phyloP scores from a whole-genome alignment of 805 yeast genomes.

The Cyberlindnera petersonii region DNA sequence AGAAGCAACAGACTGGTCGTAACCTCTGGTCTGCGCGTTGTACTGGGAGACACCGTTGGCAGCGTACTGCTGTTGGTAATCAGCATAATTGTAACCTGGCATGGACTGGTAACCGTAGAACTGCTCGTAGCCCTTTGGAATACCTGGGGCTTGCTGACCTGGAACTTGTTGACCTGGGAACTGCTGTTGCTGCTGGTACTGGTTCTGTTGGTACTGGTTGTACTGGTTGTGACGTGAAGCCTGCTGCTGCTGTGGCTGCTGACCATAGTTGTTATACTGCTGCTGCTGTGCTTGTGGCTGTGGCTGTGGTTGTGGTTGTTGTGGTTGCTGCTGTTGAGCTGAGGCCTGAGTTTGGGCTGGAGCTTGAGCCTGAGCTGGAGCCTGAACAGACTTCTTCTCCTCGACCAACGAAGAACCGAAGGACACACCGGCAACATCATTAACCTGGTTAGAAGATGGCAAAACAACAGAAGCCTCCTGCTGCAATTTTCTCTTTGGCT shows the following conservation, averaged over 20 bases:
- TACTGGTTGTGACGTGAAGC: slow-evolving; percentile 7
- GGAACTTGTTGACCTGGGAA: slow-evolving; percentile 8
- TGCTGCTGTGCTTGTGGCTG: slow-evolving; percentile 23
- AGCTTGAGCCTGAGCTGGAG: slow-evolving; percentile 22
- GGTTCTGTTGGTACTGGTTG: slow-evolving; percentile 7
- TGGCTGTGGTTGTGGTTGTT: slow-evolving; percentile 14
- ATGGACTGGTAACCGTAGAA: slow-evolving; percentile 22
- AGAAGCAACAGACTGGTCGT: slow-evolving; percentile 14
- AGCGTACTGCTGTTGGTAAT: slow-evolving; percentile 15
- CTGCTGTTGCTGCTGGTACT: slow-evolving; percentile 6
- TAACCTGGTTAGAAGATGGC: slow-evolving; percentile 41
- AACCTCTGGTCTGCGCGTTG: slow-evolving; percentile 11
- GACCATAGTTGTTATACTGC: slow-evolving; percentile 10
- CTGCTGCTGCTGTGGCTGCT: slow-evolving; percentile 23
- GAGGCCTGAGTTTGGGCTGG: too few relatives aligned
- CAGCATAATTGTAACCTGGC: slow-evolving; percentile 16
- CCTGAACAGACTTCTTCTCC: slow-evolving; percentile 26
- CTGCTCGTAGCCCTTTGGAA: slow-evolving; percentile 34
- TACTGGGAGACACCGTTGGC: slow-evolving; percentile 7
- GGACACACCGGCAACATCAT: slow-evolving; percentile 52
- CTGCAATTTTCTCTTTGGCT: slow-evolving; percentile 33
- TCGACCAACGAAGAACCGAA: slow-evolving; percentile 54
- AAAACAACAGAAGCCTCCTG: slow-evolving; percentile 47
- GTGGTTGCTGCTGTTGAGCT: slow-evolving; percentile 21
- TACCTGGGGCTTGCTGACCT: slow-evolving; percentile 20